phyloP scores from a whole-genome alignment of 257 asterid genomes.

The Gynochthodes officinalis region DNA sequence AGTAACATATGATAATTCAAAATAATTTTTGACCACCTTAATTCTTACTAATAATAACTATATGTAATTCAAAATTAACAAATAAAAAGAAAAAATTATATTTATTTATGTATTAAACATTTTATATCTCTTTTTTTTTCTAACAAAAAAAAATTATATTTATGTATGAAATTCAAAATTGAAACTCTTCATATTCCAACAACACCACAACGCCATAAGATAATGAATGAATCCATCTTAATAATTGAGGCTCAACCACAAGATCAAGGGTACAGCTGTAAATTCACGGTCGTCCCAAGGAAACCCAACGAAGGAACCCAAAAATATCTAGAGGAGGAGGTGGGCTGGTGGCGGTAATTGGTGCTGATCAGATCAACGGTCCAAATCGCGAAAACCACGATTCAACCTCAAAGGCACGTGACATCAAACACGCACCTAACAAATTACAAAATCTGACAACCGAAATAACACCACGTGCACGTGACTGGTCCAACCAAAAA shows the following conservation, averaged over 20 bases:
- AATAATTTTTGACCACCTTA: too few relatives aligned
- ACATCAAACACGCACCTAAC: conserved; percentile 16
- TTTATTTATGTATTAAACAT: too few relatives aligned
- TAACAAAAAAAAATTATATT: too few relatives aligned
- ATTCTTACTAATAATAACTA: too few relatives aligned
- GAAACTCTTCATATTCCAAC: too few relatives aligned
- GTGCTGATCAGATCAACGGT: conserved; percentile 15
- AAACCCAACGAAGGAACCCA: not conserved
- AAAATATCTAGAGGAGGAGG: conserved; percentile 13
- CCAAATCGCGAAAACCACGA: conserved; percentile 13
- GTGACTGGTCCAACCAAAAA: conserved; percentile 18
- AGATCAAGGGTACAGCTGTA: not conserved
- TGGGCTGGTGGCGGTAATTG: not conserved
- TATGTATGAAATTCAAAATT: too few relatives aligned
- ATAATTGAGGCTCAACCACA: not conserved
- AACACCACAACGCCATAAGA: too few relatives aligned
- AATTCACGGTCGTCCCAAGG: not conserved
- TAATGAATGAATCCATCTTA: too few relatives aligned
- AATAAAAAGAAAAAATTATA: too few relatives aligned
- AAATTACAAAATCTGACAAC: conserved; percentile 17
- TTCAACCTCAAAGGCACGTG: conserved; percentile 22
- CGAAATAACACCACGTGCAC: conserved; percentile 15
- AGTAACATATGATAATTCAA: too few relatives aligned
- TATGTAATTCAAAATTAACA: too few relatives aligned
- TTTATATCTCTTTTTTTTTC: too few relatives aligned